Evolutionary conservation across 2,329 filamentous ascomycete genomes (phyloP), one percentile per base, ranked within the genome.

Genomic region (Aschersonia sp.): DNA sequence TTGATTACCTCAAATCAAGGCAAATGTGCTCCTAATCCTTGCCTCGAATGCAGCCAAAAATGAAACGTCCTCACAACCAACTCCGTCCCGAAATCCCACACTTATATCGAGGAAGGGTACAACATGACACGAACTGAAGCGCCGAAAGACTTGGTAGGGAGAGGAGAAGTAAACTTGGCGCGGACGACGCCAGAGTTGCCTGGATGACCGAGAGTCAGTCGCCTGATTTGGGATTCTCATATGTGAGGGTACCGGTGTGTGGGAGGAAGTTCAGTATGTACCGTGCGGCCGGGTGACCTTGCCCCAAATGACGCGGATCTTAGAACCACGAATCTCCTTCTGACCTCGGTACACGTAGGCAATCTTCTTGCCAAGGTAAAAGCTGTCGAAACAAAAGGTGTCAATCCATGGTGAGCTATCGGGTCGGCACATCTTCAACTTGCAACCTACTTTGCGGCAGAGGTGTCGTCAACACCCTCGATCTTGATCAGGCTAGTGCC

Each of bases 221-320:
- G 22, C 29, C 5, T 39, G n/a, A 35, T 5, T 4, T 32, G 22
- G 22, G 4, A 22, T 22, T 22, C 22, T 3, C 22, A 22, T 22
- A 22, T 22, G 22, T 22, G 22, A 22, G 22, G 22, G 22, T 22
- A 22, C 2, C 22, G 2, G 4, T 22, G 22, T 3, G 22, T 22
- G 22, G 22, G 22, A 22, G 22, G 4, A 22, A 22, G 22, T 22
- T 22, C 22, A 22, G 37, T 37, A 37, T 12, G 5, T 85, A 90
- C 86, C 90, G 75, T 97, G 90, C 69, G 88, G 83, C 67, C 88
- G 79, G 68, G 87, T 94, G 69, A 97, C 84, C 79, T 95, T 95
- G 77, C 90, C 90, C 88, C 89, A 97, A 77, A 97, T 95, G 62
- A 97, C 84, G 67, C 90, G 83, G 75, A 97, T 94, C 84, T 97